phyloP scores from a whole-genome alignment of 495 filamentous ascomycete genomes.

The Aspergillus diversus region DNA sequence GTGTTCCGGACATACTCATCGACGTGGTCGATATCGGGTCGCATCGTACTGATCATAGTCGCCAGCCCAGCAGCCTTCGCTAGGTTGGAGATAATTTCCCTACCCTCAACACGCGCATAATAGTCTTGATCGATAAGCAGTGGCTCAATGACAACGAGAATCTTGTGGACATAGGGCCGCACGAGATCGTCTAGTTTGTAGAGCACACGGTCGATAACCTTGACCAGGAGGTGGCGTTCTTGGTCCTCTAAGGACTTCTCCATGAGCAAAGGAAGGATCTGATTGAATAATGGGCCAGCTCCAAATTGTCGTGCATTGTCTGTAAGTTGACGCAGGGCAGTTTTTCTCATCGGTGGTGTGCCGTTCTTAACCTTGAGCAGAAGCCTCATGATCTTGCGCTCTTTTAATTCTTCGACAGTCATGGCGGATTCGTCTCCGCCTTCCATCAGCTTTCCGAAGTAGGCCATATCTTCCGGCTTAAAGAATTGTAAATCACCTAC shows the following conservation, averaged over 20 bases:
- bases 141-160: constrained; percentile 98
- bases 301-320: constrained; percentile 98
- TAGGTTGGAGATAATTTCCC: constrained; percentile 98
- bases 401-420: constrained; percentile 93
- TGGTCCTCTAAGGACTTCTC: constrained; percentile 98
- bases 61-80: constrained; percentile 96
- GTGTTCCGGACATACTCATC: constrained; percentile 99
- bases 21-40: constrained; percentile 97
- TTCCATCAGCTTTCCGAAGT: constrained; percentile 97
- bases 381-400: constrained; percentile 97
- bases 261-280: constrained; percentile 97
- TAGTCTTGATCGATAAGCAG: constrained; percentile 99
- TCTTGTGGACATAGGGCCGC: constrained; percentile 96
- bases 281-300: constrained; percentile 92
- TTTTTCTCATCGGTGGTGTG: constrained; percentile 98
- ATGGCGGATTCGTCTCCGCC: constrained; percentile 90
- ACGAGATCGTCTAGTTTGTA: constrained; percentile 99
- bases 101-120: constrained; percentile 96
- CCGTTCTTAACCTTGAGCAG: constrained; percentile 99
- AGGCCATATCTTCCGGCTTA: constrained; percentile 98
- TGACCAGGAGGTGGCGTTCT: constrained; percentile 96
- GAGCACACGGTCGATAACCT: constrained; percentile 97
- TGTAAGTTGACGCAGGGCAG: constrained; percentile 95
- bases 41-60: constrained; percentile 99
- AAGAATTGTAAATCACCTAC: constrained; percentile 98